Conservation (phyloP, 2,329 filamentous ascomycete species). For the Trichoderma endophyticum region DNA sequence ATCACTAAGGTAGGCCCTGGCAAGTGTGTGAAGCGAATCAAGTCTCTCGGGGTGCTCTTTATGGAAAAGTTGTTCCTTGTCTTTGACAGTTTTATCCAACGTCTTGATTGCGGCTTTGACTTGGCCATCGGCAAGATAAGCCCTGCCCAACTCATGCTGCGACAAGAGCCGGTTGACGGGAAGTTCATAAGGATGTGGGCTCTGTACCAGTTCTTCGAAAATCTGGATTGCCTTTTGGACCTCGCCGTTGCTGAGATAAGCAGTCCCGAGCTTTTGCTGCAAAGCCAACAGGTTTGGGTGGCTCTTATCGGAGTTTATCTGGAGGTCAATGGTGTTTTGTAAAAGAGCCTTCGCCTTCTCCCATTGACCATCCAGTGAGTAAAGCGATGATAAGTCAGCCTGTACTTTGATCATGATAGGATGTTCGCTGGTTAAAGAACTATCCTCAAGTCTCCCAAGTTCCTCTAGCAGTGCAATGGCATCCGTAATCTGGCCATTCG, state of each 20-base stretch:
- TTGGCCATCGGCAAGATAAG: slow-evolving; percentile 12
- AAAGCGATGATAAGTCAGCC: background rate
- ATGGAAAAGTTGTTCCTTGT: background rate
- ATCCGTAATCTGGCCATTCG: slow-evolving; percentile 8
- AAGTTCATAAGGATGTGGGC: background rate
- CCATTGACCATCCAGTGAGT: background rate
- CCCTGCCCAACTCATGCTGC: slow-evolving; percentile 5
- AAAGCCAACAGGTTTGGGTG: background rate
- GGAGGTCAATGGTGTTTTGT: background rate
- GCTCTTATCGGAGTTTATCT: background rate
- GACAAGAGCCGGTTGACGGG: background rate
- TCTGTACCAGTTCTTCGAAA: background rate
- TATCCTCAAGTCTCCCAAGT: background rate
- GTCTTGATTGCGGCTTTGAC: slow-evolving; percentile 6
- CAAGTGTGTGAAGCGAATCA: slow-evolving; percentile 13
- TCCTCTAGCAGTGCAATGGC: background rate
- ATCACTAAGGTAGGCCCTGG: background rate
- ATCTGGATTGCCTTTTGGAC: background rate
- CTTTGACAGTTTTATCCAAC: slow-evolving; percentile 8
- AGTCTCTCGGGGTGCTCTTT: slow-evolving; percentile 9
- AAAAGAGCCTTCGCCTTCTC: slow-evolving; percentile 4
- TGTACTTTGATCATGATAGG: background rate
- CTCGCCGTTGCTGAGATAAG: slow-evolving; percentile 12
- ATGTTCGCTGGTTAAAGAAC: background rate
- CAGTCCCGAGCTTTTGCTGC: slow-evolving; percentile 10